phyloP scores from a whole-genome alignment of 2,329 filamentous ascomycete species.

The Sphaceloma murrayae region DNA sequence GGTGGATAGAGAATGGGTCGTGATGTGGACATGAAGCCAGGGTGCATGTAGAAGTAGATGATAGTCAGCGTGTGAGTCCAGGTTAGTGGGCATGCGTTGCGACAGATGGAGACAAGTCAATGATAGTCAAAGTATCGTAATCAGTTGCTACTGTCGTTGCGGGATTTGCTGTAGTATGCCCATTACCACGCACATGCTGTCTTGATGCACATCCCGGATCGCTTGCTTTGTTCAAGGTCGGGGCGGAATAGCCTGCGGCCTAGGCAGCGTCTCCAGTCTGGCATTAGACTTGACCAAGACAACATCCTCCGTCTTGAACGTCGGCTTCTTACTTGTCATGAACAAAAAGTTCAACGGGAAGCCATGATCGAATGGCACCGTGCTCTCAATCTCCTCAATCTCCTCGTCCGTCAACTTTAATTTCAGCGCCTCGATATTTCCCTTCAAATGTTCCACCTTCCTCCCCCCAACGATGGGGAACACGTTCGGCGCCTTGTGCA shows the following conservation, averaged over 20 bases:
- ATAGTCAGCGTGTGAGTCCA: too few species aligned
- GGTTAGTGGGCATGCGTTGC: too few species aligned
- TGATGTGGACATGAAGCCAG: too few species aligned
- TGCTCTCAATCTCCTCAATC: constrained; percentile 53
- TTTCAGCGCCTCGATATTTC: constrained; percentile 55
- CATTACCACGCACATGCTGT: neutral
- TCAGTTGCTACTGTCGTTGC: too few species aligned
- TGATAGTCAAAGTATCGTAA: too few species aligned
- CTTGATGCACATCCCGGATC: neutral
- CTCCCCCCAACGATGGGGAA: constrained; percentile 66
- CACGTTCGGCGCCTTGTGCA: constrained; percentile 46
- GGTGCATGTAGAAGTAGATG: too few species aligned
- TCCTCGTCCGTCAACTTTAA: constrained; percentile 49
- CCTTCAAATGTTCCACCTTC: constrained; percentile 59
- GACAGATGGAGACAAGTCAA: too few species aligned
- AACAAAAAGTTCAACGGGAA: constrained; percentile 52
- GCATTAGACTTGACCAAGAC: constrained; percentile 16
- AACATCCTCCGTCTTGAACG: constrained; percentile 14
- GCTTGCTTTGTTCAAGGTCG: constrained; percentile 3
- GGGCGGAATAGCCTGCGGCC: constrained; percentile 7
- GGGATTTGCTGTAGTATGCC: too few species aligned
- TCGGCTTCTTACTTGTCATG: neutral
- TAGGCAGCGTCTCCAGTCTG: constrained; percentile 12
- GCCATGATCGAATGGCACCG: constrained; percentile 49
- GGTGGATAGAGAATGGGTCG: too few species aligned